phyloP scores from a whole-genome alignment of 2,329 filamentous ascomycete genomes.

The Pestalotiopsis sp. region DNA sequence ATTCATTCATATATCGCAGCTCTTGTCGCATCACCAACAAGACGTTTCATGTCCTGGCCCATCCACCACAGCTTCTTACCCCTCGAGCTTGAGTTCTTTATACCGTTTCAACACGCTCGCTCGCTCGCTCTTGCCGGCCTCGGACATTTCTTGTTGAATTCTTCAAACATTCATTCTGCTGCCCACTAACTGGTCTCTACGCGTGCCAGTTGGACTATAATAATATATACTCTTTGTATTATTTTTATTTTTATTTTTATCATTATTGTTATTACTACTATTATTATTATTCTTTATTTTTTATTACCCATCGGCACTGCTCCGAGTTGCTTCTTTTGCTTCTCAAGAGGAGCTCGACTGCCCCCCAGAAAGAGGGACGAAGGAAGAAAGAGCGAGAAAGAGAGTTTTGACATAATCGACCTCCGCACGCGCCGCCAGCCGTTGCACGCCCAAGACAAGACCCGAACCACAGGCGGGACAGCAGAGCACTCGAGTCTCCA shows the following conservation, averaged over 20 bases:
- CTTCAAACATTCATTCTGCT: constrained; percentile 1
- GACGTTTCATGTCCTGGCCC: constrained; percentile 28
- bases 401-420: constrained; percentile 11
- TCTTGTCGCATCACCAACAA: constrained; percentile 9
- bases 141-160: background rate
- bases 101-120: background rate
- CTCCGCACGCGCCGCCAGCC: constrained; percentile 17
- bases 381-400: background rate
- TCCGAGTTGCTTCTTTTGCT: background rate
- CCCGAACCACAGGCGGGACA: background rate
- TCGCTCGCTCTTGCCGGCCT: background rate
- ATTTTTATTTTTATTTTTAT: background rate
- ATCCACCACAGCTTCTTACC: constrained; percentile 10
- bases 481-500: background rate
- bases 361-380: background rate
- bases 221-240: constrained; percentile 7
- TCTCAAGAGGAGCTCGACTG: too few relatives aligned
- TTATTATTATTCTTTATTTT: background rate
- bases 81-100: background rate
- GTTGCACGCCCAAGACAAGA: background rate
- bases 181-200: background rate
- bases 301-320: background rate
- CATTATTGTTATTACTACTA: background rate
- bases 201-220: background rate
- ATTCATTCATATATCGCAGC: constrained; percentile 10